phyloP scores from a whole-genome alignment of 1,284 basidiomycete species.

The Amylostereum areolatum region DNA sequence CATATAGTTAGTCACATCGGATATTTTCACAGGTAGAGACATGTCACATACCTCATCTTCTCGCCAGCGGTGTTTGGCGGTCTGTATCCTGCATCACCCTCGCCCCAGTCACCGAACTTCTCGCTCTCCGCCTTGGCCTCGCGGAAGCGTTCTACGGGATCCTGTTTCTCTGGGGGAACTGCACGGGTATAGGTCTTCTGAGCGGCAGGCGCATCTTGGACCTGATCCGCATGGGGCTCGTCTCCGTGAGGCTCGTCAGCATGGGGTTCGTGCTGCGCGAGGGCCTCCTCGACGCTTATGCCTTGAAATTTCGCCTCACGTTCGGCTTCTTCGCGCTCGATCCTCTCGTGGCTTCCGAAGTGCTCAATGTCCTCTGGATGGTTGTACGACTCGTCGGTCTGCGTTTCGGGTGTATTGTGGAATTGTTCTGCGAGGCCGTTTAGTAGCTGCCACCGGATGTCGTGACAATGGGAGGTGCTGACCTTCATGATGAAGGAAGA shows the following conservation, averaged over 20 bases:
- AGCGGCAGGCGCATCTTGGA: slow-evolving; percentile 14
- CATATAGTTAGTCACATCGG: slow-evolving; percentile 2
- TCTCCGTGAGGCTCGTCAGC: slow-evolving; percentile 5
- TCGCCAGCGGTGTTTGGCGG: slow-evolving; percentile 64
- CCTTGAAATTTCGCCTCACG: slow-evolving; percentile 80
- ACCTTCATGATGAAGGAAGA: slow-evolving; percentile 94
- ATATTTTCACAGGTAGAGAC: not conserved
- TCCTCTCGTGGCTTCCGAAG: slow-evolving; percentile 82
- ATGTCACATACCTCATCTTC: slow-evolving; percentile 52
- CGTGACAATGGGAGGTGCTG: slow-evolving; percentile 4
- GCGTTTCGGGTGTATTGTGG: slow-evolving; percentile 95
- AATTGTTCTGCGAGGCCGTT: slow-evolving; percentile 57
- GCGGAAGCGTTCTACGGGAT: slow-evolving; percentile 55
- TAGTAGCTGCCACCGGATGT: not conserved
- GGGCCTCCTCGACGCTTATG: slow-evolving; percentile 64
- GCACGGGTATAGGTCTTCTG: slow-evolving; percentile 46
- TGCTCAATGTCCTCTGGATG: slow-evolving; percentile 91
- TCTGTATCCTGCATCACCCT: slow-evolving; percentile 69
- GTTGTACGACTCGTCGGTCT: slow-evolving; percentile 90
- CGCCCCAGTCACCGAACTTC: slow-evolving; percentile 62
- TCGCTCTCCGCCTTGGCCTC: slow-evolving; percentile 44
- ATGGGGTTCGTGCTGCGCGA: slow-evolving; percentile 42
- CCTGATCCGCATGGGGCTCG: slow-evolving; percentile 4
- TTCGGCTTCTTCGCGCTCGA: slow-evolving; percentile 84
- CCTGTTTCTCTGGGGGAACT: slow-evolving; percentile 57